phyloP scores from a whole-genome alignment of 257 asterid genomes.

The Solanum pinnatisectum region DNA sequence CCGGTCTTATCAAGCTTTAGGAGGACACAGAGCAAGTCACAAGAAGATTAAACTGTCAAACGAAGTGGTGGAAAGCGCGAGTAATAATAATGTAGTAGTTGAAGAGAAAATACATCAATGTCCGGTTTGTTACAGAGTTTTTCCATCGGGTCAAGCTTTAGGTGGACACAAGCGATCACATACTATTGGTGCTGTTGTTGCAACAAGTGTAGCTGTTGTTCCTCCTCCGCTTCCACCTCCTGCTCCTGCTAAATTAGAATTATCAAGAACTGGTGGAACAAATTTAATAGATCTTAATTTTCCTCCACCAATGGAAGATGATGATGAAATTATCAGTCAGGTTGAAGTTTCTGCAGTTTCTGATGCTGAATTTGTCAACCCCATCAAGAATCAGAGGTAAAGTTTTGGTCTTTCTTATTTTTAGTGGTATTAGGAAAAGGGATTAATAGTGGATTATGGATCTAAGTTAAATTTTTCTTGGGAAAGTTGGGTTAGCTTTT shows the following conservation, averaged over 20 bases:
- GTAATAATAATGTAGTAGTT: neutral
- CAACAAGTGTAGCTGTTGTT: neutral
- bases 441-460: neutral
- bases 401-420: neutral
- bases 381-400: neutral
- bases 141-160: slow-evolving; percentile 83
- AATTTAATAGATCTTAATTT: slow-evolving; percentile 70
- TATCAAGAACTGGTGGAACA: slow-evolving; percentile 21
- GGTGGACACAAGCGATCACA: slow-evolving; percentile 95
- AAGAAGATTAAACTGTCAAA: slow-evolving; percentile 25
- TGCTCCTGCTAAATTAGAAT: neutral
- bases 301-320: slow-evolving; percentile 62
- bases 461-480: neutral
- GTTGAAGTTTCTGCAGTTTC: slow-evolving; percentile 51
- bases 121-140: slow-evolving; percentile 66
- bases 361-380: slow-evolving; percentile 27
- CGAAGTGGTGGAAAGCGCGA: neutral
- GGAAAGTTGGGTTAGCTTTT: neutral
- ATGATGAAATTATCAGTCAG: slow-evolving; percentile 48
- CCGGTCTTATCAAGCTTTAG: slow-evolving; percentile 81
- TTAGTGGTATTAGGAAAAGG: neutral
- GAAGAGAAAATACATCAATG: slow-evolving; percentile 55
- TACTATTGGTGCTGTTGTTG: slow-evolving; percentile 18
- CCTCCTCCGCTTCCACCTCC: neutral
- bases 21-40: slow-evolving; percentile 96